Conservation (phyloP, 2,329 filamentous ascomycete genomes). For the Phoma sp. region DNA sequence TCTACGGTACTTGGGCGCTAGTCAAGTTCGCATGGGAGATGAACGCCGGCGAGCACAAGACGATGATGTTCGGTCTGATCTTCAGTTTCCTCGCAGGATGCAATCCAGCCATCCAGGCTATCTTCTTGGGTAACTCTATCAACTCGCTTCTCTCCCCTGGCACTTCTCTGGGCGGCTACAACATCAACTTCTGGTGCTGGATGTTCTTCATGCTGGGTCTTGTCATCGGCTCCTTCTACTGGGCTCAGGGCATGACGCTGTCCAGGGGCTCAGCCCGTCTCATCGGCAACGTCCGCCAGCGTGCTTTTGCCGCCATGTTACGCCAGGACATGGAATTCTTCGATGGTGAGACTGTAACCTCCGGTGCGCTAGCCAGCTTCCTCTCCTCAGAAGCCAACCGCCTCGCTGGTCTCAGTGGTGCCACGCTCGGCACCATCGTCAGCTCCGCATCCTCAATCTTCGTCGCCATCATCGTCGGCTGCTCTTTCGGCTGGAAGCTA, state of each 20-base stretch:
- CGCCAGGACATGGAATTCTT: slow-evolving; percentile 88
- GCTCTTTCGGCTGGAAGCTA: slow-evolving; percentile 85
- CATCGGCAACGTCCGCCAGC: slow-evolving; percentile 80
- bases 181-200: slow-evolving; percentile 65
- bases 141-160: slow-evolving; percentile 66
- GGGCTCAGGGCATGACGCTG: slow-evolving; percentile 57
- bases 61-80: slow-evolving; percentile 52
- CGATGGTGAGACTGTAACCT: slow-evolving; percentile 86
- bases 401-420: slow-evolving; percentile 85
- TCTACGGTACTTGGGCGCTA: slow-evolving; percentile 52
- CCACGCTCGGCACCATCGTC: slow-evolving; percentile 85
- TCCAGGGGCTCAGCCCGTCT: slow-evolving; percentile 64
- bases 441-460: slow-evolving; percentile 80
- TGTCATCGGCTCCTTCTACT: slow-evolving; percentile 34
- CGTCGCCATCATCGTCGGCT: slow-evolving; percentile 70
- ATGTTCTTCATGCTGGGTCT: slow-evolving; percentile 47
- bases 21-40: slow-evolving; percentile 41
- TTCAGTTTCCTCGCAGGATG: slow-evolving; percentile 45
- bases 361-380: slow-evolving; percentile 78
- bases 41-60: slow-evolving; percentile 43
- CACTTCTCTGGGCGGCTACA: slow-evolving; percentile 63
- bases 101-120: slow-evolving; percentile 61
- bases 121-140: slow-evolving; percentile 86
- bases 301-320: slow-evolving; percentile 84
- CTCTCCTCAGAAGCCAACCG: slow-evolving; percentile 80